Conservation (phyloP, 805 yeast genomes). For the Candida sphagnicola region DNA sequence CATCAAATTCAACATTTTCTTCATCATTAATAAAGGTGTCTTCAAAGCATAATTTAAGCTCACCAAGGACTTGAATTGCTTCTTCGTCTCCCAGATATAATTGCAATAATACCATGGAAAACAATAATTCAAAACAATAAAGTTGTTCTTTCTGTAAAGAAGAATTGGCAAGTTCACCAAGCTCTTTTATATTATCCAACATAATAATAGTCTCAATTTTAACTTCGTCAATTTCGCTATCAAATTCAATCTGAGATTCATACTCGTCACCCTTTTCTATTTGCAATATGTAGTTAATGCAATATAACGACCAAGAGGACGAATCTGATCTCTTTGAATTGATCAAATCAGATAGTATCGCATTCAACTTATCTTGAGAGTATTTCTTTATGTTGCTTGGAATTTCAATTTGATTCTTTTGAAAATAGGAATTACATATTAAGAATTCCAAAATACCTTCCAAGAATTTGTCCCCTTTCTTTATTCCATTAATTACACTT, state of each 20-base stretch:
- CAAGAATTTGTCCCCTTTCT: conserved; percentile 11
- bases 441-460: conserved; percentile 37
- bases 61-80: conserved; percentile 69
- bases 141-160: conserved; percentile 32
- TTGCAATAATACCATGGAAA: conserved; percentile 74
- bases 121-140: conserved; percentile 68
- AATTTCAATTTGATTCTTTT: conserved; percentile 12
- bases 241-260: conserved; percentile 40
- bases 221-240: conserved; percentile 51
- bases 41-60: conserved; percentile 59
- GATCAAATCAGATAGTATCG: conserved; percentile 60
- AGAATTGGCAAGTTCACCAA: conserved; percentile 20
- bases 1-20: conserved; percentile 27
- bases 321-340: conserved; percentile 39
- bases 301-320: conserved; percentile 58
- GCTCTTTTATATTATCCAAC: conserved; percentile 29
- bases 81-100: conserved; percentile 76
- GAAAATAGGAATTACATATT: conserved; percentile 40
- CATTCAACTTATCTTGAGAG: conserved; percentile 61
- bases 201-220: conserved; percentile 47
- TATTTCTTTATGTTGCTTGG: conserved; percentile 35
- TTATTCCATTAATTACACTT: conserved; percentile 14
- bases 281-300: conserved; percentile 36
- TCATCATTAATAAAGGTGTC: conserved; percentile 33
- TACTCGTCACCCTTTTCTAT: conserved; percentile 18